Percentiles rank a stretch among this genome's conserved stretches.
Evolutionary conservation across 2,329 filamentous ascomycete genomes (phyloP).

Genomic region (Pseudogymnoascus sp.): DNA sequence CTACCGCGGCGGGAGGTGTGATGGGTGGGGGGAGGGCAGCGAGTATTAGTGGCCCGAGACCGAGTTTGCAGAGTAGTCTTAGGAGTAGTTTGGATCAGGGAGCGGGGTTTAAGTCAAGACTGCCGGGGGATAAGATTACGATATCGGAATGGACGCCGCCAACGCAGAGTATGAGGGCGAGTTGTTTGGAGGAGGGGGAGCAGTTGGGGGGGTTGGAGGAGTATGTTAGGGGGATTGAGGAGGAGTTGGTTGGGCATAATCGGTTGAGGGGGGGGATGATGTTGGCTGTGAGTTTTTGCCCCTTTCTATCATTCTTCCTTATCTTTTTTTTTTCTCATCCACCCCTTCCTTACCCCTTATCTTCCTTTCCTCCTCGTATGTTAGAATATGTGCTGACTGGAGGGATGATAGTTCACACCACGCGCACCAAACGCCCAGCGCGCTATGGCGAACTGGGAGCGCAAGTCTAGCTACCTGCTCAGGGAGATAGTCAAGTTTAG

Average conservation of each 20-base stretch:
- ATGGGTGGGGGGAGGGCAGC: slow-evolving; percentile 10
- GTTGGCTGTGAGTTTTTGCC: slow-evolving; percentile 50
- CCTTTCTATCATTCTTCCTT: no score
- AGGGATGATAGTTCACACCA: slow-evolving; percentile 57
- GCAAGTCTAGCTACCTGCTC: slow-evolving; percentile 84
- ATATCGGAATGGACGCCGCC: slow-evolving; percentile 88
- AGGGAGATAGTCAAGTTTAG: slow-evolving; percentile 94
- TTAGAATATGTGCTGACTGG: no score
- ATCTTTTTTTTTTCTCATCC: not conserved
- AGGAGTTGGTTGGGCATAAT: slow-evolving; percentile 80
- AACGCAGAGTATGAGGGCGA: slow-evolving; percentile 81
- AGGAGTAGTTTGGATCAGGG: slow-evolving; percentile 48
- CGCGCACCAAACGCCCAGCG: slow-evolving; percentile 71
- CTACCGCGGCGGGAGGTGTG: no score
- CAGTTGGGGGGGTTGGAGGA: slow-evolving; percentile 66
- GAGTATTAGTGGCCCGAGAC: slow-evolving; percentile 34
- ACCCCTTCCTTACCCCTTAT: no score
- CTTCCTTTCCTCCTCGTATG: no score
- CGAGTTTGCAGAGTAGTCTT: slow-evolving; percentile 53
- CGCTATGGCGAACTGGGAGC: slow-evolving; percentile 95
- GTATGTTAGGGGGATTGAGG: slow-evolving; percentile 81
- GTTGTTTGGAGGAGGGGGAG: slow-evolving; percentile 67
- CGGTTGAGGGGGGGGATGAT: slow-evolving; percentile 80
- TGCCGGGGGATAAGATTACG: slow-evolving; percentile 76
- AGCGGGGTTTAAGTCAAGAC: slow-evolving; percentile 38